These are phyloP conservation scores for Piloderma croceum DNA, from an alignment of 768 basidiomycete genomes.

Conservation along the genomic window DNA sequence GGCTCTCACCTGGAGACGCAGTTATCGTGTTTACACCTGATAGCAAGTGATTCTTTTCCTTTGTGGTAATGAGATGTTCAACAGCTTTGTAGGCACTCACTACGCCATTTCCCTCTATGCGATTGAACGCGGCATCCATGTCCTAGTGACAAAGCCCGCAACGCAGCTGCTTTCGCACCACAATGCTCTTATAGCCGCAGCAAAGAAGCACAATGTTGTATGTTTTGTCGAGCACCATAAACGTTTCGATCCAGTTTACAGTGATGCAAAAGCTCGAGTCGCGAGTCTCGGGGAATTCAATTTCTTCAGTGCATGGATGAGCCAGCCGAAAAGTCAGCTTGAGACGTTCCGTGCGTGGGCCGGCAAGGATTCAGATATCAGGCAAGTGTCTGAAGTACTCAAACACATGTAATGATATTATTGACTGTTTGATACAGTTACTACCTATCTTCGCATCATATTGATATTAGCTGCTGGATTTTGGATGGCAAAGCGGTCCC, in stretches of 20 bases:
- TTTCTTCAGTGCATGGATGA: conserved; percentile 97
- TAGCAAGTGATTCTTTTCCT: conserved; percentile 46
- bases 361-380: conserved; percentile 90
- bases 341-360: conserved; percentile 96
- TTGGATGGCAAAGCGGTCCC: conserved; percentile 70
- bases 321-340: conserved; percentile 90
- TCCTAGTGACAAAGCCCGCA: conserved; percentile 90
- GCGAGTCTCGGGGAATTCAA: conserved; percentile 83
- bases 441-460: conserved; percentile 93
- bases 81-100: conserved; percentile 58
- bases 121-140: conserved; percentile 79
- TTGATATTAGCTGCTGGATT: conserved; percentile 86
- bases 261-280: conserved; percentile 79
- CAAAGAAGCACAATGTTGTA: conserved; percentile 72
- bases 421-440: conserved; percentile 45
- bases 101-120: conserved; percentile 82
- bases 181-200: conserved; percentile 67
- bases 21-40: conserved; percentile 92
- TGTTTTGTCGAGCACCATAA: conserved; percentile 97
- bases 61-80: not conserved
- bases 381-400: conserved; percentile 31
- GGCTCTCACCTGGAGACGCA: conserved; percentile 76
- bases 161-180: conserved; percentile 84
- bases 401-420: conserved; percentile 2
- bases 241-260: conserved; percentile 88